These are phyloP conservation scores for Diplodia seriata DNA, from an alignment of 2,329 filamentous ascomycete species.

Conservation along the genomic window DNA sequence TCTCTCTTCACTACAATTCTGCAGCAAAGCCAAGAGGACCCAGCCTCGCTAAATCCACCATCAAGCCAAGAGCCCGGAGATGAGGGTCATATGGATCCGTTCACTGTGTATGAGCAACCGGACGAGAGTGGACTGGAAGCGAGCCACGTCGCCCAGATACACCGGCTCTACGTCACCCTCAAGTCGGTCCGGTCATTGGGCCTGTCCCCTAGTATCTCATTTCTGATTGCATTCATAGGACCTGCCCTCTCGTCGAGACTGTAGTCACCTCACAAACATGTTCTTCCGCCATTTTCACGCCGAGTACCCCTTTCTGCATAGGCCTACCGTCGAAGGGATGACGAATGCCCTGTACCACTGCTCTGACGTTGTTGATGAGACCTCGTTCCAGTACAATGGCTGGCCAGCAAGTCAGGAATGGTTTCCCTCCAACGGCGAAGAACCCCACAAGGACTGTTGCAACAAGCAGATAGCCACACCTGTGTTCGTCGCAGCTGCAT, in stretches of 20 bases:
- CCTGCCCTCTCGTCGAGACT: constrained; percentile 40
- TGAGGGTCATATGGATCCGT: neutral
- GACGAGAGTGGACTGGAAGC: neutral
- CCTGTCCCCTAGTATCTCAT: neutral
- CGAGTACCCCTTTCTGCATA: constrained; percentile 44
- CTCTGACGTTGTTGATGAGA: constrained; percentile 33
- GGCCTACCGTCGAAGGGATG: constrained; percentile 39
- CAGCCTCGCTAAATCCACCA: neutral
- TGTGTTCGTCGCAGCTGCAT: constrained; percentile 42
- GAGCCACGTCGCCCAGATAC: neutral
- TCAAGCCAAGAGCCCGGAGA: neutral
- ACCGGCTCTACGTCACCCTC: neutral
- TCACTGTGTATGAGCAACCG: neutral
- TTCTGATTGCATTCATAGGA: constrained; percentile 31
- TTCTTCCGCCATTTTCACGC: constrained; percentile 43
- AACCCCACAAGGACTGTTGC: constrained; percentile 27
- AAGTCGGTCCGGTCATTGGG: constrained; percentile 18
- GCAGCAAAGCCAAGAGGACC: constrained; percentile 24
- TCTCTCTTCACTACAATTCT: constrained; percentile 45
- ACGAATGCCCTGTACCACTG: constrained; percentile 41
- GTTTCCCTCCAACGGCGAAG: constrained; percentile 41
- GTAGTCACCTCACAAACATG: constrained; percentile 37
- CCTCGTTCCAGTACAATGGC: constrained; percentile 38
- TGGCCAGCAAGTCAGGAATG: constrained; percentile 37
- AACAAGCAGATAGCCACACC: constrained; percentile 21